Percentiles rank a stretch among this genome's conserved stretches.
Conservation (phyloP, 306 rosid genomes). For the Ormosia semicastrata region DNA sequence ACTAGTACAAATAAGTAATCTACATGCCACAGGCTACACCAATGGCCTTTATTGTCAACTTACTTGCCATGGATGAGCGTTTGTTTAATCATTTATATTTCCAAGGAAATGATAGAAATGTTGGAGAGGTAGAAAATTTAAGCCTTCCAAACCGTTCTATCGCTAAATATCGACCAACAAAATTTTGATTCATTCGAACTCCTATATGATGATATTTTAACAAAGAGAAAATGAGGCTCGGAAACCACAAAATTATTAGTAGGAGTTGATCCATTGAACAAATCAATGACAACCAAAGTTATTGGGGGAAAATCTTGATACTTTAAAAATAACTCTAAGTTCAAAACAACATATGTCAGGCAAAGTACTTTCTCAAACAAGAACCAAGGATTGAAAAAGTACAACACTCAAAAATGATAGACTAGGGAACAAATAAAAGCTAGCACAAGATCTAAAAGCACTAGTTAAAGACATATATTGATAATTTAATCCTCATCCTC, state of each 20-base stretch:
- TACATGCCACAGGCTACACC: too few species aligned
- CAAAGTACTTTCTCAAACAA: constrained; percentile 6
- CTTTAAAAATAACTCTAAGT: not conserved
- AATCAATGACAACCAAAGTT: not conserved
- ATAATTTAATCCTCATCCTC: constrained; percentile 59
- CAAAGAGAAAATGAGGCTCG: not conserved
- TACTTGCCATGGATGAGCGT: too few species aligned
- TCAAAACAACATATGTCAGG: constrained; percentile 8
- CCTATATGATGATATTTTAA: not conserved
- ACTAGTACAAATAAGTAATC: too few species aligned
- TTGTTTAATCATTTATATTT: too few species aligned
- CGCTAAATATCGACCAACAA: not conserved
- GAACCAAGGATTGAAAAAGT: not conserved
- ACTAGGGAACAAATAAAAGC: not conserved
- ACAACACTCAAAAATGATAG: not conserved
- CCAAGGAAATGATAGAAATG: too few species aligned
- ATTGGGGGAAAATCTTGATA: constrained; percentile 10
- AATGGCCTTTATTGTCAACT: too few species aligned
- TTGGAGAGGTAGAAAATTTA: too few species aligned
- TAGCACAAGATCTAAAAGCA: not conserved
- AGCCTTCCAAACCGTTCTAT: too few species aligned
- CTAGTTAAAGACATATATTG: not conserved
- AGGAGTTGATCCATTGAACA: not conserved
- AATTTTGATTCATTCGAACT: not conserved
- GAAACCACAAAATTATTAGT: not conserved